Base-by-base conservation (phyloP, 208 protist species). In the Naegleria lovaniensis region DNA sequence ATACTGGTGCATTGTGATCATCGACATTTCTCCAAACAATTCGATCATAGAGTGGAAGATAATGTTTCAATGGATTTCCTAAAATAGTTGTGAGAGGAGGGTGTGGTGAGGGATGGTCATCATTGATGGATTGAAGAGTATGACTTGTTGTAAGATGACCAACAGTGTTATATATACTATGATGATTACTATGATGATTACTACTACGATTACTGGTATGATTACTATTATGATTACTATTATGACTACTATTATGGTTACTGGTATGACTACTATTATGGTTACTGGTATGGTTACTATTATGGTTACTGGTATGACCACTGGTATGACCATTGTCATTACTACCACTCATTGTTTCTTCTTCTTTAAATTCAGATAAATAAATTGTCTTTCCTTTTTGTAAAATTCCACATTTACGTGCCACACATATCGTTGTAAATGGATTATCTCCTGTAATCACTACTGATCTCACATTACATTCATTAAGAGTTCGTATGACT, bases 401-500 rank as follows among this genome's bases (percentile, higher is more conserved):
- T 22, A 91, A 16, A 25, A 91, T 84, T 38, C 88, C 88, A 85
- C 93, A 93, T 41, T 93, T 40, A 55, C 90, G 87, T 11, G 94
- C 87, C 19, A 96, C 94, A 52, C 41, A 85, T 0, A 94, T 39
- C 13, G 92, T 95, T 59, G 94, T 96, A 3, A 90, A 43, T 36
- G 85, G 33, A 59, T 96, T 95, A 38, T 96, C 94, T 51, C 94
- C 95, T 9, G 95, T 96, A 25, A 94, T 52, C 48, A 95, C 95
- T 15, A 93, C 43, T 11, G 5, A 67, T 16, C 88, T 90, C n/a
- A 97, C 92, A 48, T 90, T 76, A 16, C 94, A 93, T 16, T 84
- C 25, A 5, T 1, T 48, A 2, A 97, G 39, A 5, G 16, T 36
- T 19, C 48, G 36, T 25, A 97, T 93, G 0, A 90, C 89, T 38